Evolutionary conservation across 176 grass and related monocot species (phyloP).

Genomic region (Alloteropsis semialata): DNA sequence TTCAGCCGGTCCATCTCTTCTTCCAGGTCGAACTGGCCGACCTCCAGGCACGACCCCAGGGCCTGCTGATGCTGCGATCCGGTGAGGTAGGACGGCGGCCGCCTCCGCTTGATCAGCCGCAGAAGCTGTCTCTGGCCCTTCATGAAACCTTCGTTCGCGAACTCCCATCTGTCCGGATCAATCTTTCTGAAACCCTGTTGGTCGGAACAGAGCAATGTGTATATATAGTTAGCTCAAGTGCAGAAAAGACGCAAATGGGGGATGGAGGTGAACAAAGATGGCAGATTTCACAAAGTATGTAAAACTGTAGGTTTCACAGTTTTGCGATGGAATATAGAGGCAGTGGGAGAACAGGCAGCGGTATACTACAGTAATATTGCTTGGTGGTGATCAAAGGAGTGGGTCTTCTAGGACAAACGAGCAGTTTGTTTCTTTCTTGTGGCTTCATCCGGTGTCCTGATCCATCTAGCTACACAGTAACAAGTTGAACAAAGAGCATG

Average conservation of each 20-base stretch:
- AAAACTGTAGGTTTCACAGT: conserved; percentile 39
- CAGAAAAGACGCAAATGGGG: background rate
- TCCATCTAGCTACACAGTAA: conserved; percentile 80
- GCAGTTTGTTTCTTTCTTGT: conserved; percentile 30
- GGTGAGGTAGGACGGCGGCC: conserved; percentile 19
- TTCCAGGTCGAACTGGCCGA: conserved; percentile 52
- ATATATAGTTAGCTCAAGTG: background rate
- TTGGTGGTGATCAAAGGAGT: conserved; percentile 41
- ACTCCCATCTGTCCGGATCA: conserved; percentile 83
- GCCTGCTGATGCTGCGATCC: conserved; percentile 27
- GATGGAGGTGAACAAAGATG: background rate
- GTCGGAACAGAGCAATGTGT: background rate
- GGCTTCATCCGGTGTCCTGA: conserved; percentile 48
- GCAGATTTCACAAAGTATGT: conserved; percentile 11
- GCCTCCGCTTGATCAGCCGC: conserved; percentile 64
- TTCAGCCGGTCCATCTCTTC: conserved; percentile 57
- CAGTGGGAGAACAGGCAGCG: conserved; percentile 14
- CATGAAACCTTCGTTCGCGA: conserved; percentile 76
- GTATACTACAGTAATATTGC: conserved; percentile 32
- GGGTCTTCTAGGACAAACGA: conserved; percentile 39
- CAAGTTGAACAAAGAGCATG: conserved; percentile 46
- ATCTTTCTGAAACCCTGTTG: conserved; percentile 90
- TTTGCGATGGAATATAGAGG: conserved; percentile 14
- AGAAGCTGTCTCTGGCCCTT: conserved; percentile 64
- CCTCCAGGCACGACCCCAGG: conserved; percentile 43